Evolutionary conservation across 2,329 filamentous ascomycete genomes (phyloP).

Genomic region (Fusarium sp.): DNA sequence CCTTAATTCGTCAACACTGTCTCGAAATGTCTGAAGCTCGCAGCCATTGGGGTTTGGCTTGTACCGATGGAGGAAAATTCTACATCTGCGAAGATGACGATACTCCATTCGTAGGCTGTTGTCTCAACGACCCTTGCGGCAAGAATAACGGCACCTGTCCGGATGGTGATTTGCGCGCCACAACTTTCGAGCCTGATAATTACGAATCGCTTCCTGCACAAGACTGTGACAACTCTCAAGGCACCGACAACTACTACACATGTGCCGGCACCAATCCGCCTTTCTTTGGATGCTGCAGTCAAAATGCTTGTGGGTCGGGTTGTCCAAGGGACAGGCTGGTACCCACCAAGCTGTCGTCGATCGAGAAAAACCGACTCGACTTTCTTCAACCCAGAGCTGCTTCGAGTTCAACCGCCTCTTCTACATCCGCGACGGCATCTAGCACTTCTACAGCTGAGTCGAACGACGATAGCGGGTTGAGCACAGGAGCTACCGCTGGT

Average conservation of each 20-base stretch:
- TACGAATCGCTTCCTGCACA: constrained; percentile 51
- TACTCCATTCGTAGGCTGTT: constrained; percentile 56
- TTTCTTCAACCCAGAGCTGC: constrained; percentile 29
- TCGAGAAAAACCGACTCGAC: constrained; percentile 20
- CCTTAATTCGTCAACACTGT: not conserved
- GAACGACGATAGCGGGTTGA: constrained; percentile 13
- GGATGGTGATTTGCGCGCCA: constrained; percentile 40
- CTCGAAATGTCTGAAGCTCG: constrained; percentile 31
- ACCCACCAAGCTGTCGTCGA: constrained; percentile 25
- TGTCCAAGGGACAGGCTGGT: constrained; percentile 31
- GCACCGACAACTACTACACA: constrained; percentile 49
- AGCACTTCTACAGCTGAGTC: constrained; percentile 6
- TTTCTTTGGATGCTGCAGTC: constrained; percentile 55
- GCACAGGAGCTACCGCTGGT: constrained; percentile 38
- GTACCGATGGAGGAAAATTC: constrained; percentile 50
- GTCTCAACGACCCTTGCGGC: constrained; percentile 51
- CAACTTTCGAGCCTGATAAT: constrained; percentile 47
- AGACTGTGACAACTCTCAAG: constrained; percentile 44
- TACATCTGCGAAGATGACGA: constrained; percentile 52
- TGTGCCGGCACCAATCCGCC: constrained; percentile 49
- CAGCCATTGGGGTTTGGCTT: constrained; percentile 46
- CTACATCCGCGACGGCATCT: constrained; percentile 9
- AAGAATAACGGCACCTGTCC: constrained; percentile 49
- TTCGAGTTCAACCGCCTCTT: constrained; percentile 1
- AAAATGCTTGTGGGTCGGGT: constrained; percentile 36